Evolutionary conservation across 352 stramenopile species (phyloP), one percentile per base, ranked within the genome.

Genomic region (Phytophthora ramorum): DNA sequence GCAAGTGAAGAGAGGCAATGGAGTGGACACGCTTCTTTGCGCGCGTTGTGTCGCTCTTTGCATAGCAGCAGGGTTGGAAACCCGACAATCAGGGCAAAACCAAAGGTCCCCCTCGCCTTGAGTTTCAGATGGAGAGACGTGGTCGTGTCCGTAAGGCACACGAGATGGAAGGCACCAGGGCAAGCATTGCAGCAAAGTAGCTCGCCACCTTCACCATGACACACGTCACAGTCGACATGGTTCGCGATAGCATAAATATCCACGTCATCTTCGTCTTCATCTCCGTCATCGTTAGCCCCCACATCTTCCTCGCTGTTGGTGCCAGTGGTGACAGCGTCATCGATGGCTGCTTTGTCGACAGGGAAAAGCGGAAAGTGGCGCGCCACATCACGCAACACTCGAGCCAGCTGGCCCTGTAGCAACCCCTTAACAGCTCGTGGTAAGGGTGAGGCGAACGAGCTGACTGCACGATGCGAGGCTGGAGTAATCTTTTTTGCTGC

Each of bases 401-500:
- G 45, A 5, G 54, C 44, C 40, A 97, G 55, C 14, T 76, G 50
- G 12, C 37, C 43, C 16, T 77, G 55, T 40, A 94, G 44, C 43
- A 87, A 78, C 19, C 35, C 75, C 53, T 81, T 86, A 28, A 85
- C 75, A 14, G 61, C 78, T 46, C 68, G 75, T 7, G 92, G 89
- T 41, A 97, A 61, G 14, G 91, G 90, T 2, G 83, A 56, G 5
- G 92, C 87, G 63, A 93, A 87, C 2, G 83, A 89, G 24, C 85
- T 91, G 4, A 88, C 75, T 8, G 79, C 78, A 4, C 87, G 82
- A 45, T 91, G 78, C 4, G 89, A 93, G n/a, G 90, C 87, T 13
- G 82, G 83, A 2, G 85, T 91, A 57, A 96, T 95, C 53, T 96
- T 96, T 49, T 81, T 82, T 30, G 91, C 74, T 13, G 85, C 87